These are phyloP conservation scores for Astrephomene gubernaculifera DNA, from an alignment of 139 green algal species.

Conservation along the genomic window DNA sequence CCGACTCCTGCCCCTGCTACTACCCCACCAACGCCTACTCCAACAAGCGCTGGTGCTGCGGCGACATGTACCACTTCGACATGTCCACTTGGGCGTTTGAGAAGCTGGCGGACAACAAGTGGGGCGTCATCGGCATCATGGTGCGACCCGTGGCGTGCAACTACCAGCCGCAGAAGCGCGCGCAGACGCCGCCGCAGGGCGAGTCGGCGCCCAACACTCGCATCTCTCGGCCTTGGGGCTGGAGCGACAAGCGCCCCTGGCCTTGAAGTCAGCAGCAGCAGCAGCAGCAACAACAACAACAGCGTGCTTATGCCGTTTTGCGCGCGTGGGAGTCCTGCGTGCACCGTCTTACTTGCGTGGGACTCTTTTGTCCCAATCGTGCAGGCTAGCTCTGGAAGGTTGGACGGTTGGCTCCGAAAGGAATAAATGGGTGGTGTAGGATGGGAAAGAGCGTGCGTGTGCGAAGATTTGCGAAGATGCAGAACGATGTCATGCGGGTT, in stretches of 20 bases:
- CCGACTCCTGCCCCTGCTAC: constrained; percentile 51
- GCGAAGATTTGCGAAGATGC: too few species aligned
- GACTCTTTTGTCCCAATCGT: too few species aligned
- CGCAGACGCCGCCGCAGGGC: not conserved
- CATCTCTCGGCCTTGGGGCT: constrained; percentile 7
- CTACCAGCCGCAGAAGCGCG: not conserved
- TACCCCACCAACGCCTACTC: constrained; percentile 57
- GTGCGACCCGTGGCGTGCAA: constrained; percentile 4
- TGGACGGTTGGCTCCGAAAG: too few species aligned
- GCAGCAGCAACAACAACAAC: too few species aligned
- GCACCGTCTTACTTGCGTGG: too few species aligned
- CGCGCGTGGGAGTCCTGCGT: too few species aligned
- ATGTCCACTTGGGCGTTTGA: constrained; percentile 36
- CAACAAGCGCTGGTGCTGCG: constrained; percentile 39
- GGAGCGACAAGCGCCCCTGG: constrained; percentile 7
- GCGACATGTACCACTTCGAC: constrained; percentile 35
- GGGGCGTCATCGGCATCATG: constrained; percentile 57
- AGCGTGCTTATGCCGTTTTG: too few species aligned
- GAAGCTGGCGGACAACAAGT: constrained; percentile 63
- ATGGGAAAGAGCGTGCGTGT: too few species aligned
- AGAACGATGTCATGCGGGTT: too few species aligned
- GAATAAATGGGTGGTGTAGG: too few species aligned
- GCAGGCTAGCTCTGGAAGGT: too few species aligned
- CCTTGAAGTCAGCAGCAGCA: not conserved
- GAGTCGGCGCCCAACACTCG: not conserved